Evolutionary conservation across 768 basidiomycete species (phyloP), one percentile per base, ranked within the genome.

Genomic region (Phanerochaete carnosa): DNA sequence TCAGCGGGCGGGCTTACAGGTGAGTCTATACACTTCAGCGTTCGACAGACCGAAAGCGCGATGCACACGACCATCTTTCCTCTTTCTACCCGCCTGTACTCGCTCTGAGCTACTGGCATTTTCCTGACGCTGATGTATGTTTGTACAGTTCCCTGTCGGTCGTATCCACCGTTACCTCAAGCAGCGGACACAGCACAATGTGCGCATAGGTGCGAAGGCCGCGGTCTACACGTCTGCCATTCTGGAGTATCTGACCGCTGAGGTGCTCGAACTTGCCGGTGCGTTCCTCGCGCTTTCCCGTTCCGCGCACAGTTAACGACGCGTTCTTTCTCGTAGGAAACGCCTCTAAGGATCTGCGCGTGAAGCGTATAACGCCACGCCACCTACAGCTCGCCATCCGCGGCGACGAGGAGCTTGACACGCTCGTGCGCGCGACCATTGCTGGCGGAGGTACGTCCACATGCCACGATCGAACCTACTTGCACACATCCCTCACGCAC

Each of bases 101-200:
- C 16, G 13, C 26, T 9, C 22, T 39, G 23, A 29, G 0, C 19
- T 53, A 15, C 35, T n/a, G 22, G 15, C 49, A 4, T 33, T 9
- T 6, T 13, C 13, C 37, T n/a, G 22, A 11, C 33, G 26, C 32
- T 45, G n/a, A 58, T 51, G 3, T 9, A 26, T 25, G 2, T 28
- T 19, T 19, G 13, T 23, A 4, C 55, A 95, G 94, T 97, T 97
- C 74, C 94, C 95, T 37, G 95, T 97, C 47, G 94, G 95, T 54
- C 95, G 95, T 92, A 95, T 97, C 59, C 95, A 98, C 73, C 86
- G 95, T 79, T 96, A 92, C 76, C 77, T 97, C 65, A 95, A 97
- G 73, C 89, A 89, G 70, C 84, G 90, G 65, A 96, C 93, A 19
- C 92, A 94, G 72, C 89, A 95, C 75, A 95, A 95, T 70, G 88